phyloP scores from a whole-genome alignment of 768 basidiomycete species.

The Calvatia gigantea region DNA sequence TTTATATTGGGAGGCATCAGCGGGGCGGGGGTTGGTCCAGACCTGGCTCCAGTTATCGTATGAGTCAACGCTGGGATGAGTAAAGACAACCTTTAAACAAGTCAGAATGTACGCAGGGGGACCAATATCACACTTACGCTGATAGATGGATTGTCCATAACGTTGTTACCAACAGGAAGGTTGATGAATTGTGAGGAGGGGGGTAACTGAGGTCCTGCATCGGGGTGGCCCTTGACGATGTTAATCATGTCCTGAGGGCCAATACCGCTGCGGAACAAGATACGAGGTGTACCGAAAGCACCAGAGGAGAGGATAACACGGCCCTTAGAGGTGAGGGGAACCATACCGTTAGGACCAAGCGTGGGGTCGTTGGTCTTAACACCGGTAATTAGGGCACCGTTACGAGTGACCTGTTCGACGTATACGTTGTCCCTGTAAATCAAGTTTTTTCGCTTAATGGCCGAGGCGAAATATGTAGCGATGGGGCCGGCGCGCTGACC shows the following conservation, averaged over 20 bases:
- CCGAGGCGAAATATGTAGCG: conserved; percentile 58
- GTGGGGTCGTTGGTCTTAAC: conserved; percentile 59
- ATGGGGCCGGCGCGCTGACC: conserved; percentile 55
- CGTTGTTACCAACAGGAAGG: conserved; percentile 55
- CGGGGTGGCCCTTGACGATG: conserved; percentile 43
- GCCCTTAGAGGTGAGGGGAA: conserved; percentile 51
- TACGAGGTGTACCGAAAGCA: conserved; percentile 51
- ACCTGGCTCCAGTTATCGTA: conserved; percentile 67
- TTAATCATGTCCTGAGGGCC: conserved; percentile 57
- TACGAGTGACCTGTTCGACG: conserved; percentile 53
- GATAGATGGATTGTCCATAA: conserved; percentile 58
- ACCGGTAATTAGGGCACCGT: conserved; percentile 51
- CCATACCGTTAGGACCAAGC: conserved; percentile 51
- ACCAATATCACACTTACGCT: conserved; percentile 47
- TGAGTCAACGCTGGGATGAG: conserved; percentile 56
- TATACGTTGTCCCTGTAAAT: conserved; percentile 44
- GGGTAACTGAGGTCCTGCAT: conserved; percentile 44
- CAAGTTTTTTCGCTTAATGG: conserved; percentile 48
- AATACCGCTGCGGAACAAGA: conserved; percentile 60
- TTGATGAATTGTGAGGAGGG: conserved; percentile 49
- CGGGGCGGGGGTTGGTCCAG: conserved; percentile 49
- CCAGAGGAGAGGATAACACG: conserved; percentile 61
- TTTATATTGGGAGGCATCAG: conserved; percentile 55
- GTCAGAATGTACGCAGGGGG: too few relatives aligned
- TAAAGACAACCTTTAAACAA: conserved; percentile 48